A percentile compares a stretch with the other conserved stretches of the same genome.
phyloP scores from a whole-genome alignment of 2,329 filamentous ascomycete genomes.

The Ophiostoma sp. region DNA sequence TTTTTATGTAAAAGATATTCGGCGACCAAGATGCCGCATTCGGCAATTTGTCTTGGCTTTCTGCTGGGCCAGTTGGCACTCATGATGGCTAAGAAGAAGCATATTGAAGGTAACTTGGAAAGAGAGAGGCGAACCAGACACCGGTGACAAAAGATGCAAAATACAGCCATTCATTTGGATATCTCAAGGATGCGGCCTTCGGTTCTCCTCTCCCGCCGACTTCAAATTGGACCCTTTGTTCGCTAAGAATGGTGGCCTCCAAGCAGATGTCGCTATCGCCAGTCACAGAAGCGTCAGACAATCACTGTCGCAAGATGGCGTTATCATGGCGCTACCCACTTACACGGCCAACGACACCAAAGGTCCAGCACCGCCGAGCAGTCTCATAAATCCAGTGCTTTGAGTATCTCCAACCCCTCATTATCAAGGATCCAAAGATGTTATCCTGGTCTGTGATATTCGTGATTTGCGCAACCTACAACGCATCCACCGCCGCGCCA shows the following conservation, averaged over 20 bases:
- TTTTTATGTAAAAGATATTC: background rate
- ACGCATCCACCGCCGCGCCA: background rate
- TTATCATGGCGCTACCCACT: slow-evolving; percentile 26
- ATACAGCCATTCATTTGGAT: background rate
- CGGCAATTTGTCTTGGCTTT: background rate
- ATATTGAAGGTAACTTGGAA: background rate
- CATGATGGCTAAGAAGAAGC: background rate
- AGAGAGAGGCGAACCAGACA: background rate
- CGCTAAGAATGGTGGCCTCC: background rate
- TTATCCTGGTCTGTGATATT: background rate
- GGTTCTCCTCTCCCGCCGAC: background rate
- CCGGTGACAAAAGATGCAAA: background rate
- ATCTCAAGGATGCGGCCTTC: background rate
- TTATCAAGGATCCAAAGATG: background rate
- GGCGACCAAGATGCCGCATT: background rate
- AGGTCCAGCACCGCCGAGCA: background rate
- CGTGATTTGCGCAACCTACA: background rate
- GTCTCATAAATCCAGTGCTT: background rate
- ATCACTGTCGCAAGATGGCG: slow-evolving; percentile 25
- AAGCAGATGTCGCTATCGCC: slow-evolving; percentile 19
- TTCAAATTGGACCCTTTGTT: background rate
- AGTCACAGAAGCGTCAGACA: slow-evolving; percentile 5
- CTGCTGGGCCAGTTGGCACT: too few species aligned
- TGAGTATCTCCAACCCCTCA: background rate
- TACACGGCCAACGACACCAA: background rate